These are phyloP conservation scores for Oidium heveae DNA, from an alignment of 2,329 filamentous ascomycete genomes.

Conservation along the genomic window DNA sequence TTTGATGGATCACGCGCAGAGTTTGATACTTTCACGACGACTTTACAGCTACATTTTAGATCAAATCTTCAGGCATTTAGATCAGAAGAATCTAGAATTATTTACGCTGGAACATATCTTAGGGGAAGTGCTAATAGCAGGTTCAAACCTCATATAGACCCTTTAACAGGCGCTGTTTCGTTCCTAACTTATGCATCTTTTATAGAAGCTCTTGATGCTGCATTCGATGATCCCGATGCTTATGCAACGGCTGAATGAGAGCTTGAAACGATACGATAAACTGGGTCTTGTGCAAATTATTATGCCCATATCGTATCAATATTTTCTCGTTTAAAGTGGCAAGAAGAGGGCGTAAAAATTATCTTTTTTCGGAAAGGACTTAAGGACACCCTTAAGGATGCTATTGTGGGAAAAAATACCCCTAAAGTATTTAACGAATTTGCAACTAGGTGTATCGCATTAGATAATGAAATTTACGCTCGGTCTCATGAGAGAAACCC, in stretches of 20 bases:
- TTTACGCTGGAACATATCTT: background rate
- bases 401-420: background rate
- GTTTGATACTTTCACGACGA: background rate
- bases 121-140: background rate
- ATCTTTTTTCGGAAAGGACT: background rate
- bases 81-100: background rate
- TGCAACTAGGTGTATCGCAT: background rate
- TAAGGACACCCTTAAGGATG: background rate
- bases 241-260: background rate
- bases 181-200: too few relatives aligned
- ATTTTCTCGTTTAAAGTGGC: background rate
- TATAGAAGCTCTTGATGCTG: too few relatives aligned
- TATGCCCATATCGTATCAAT: background rate
- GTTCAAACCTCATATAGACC: too few relatives aligned
- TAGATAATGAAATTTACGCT: background rate
- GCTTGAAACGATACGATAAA: background rate
- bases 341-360: background rate
- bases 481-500: background rate
- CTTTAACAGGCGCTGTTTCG: too few relatives aligned
- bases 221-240: too few relatives aligned
- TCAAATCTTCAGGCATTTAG: background rate
- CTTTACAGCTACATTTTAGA: background rate
- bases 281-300: background rate
- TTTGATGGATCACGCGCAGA: background rate
- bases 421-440: background rate